Evolutionary conservation across 1,284 basidiomycete species (phyloP), one percentile per base, ranked within the genome.

Genomic region (Rhodotorula glutinis): DNA sequence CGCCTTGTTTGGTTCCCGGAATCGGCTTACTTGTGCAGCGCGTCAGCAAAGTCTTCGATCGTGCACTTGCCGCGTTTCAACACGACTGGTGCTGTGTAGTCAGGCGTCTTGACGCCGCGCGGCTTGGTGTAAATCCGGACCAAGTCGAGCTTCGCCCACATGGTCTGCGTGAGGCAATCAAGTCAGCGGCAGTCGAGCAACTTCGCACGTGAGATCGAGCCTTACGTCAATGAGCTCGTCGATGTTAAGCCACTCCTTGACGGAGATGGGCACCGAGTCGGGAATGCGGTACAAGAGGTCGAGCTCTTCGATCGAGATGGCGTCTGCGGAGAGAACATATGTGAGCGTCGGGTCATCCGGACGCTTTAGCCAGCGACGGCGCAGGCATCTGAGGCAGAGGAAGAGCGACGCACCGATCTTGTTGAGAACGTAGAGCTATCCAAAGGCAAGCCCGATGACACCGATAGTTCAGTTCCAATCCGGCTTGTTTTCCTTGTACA

Each of bases 221-320:
- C 3, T 41, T 11, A 41, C 30, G 13, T 11, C 25, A 21, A 53
- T 49, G 13, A 21, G 54, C 79, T 99, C 96, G 79, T 98, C 96
- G 75, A 98, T 83, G 80, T 98, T 98, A 75, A 97, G 83, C 95
- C 95, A 98, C 77, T 92, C 87, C 70, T 86, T 86, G 14, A 91
- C 93, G 23, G 91, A 93, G 77, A 99, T 85, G 8, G 96, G 96
- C 10, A 98, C 95, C 66, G 91, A 92, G 80, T 91, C 86, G 23
- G 96, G 96, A 73, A 98, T 98, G 80, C 81, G 84, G 78, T 81
- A 94, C 80, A 99, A 82, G 60, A 98, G 84, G 79, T 98, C 94
- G 51, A 99, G 86, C 80, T 99, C 96, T 80, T 99, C 93, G 78
- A 98, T 98, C 66, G 92, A 95, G 77, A 98, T 95, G 25, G 90